A percentile compares a stretch with the other conserved stretches of the same genome.
Evolutionary conservation across 345 rosid genomes (phyloP).

Genomic region (Bretschneidera sinensis): DNA sequence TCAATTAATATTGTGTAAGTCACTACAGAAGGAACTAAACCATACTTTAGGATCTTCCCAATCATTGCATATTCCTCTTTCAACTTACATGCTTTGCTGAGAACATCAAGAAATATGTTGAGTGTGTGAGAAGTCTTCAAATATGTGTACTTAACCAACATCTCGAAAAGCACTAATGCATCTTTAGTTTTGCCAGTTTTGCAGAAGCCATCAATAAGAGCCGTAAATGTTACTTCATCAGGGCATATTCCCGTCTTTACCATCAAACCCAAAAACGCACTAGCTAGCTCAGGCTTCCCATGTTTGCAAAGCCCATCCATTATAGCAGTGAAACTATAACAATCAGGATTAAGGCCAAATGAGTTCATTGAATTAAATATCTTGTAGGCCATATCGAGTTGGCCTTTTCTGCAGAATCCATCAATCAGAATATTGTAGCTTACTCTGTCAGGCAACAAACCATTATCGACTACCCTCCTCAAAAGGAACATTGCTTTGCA

Average conservation of each 20-base stretch:
- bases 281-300: constrained; percentile 30
- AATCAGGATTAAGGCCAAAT: constrained; percentile 31
- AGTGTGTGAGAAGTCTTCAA: constrained; percentile 36
- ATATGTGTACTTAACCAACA: constrained; percentile 22
- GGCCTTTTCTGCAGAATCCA: constrained; percentile 44
- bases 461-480: constrained; percentile 32
- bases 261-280: constrained; percentile 33
- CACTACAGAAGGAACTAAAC: constrained; percentile 47
- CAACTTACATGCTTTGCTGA: constrained; percentile 36
- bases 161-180: constrained; percentile 31
- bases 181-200: constrained; percentile 25
- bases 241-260: constrained; percentile 31
- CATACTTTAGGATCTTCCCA: constrained; percentile 35
- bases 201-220: constrained; percentile 46
- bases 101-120: constrained; percentile 36
- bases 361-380: constrained; percentile 31
- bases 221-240: constrained; percentile 43
- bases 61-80: constrained; percentile 39
- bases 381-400: constrained; percentile 31
- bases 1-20: constrained; percentile 41
- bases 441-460: constrained; percentile 33
- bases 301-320: constrained; percentile 37
- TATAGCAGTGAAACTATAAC: constrained; percentile 29
- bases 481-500: constrained; percentile 32
- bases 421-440: constrained; percentile 38